A percentile compares a stretch with the other conserved stretches of the same genome.
Conservation (phyloP, 2,329 filamentous ascomycete genomes). For the Pyricularia sp. region DNA sequence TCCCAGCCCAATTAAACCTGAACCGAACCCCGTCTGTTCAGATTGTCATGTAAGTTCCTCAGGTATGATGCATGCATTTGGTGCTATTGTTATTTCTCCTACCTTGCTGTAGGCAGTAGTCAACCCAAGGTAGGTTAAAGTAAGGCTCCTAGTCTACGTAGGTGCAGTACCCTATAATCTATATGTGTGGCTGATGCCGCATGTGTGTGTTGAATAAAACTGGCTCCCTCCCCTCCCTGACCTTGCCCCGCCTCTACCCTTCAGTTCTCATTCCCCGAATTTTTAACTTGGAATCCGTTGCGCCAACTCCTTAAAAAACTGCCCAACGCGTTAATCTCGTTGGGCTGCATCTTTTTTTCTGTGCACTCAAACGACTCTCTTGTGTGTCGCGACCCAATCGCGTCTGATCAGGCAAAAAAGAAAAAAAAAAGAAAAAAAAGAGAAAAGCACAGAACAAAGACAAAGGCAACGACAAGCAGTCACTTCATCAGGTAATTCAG, state of each 20-base stretch:
- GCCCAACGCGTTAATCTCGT: neutral
- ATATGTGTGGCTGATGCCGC: neutral
- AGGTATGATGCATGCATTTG: neutral
- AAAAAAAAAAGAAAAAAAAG: neutral
- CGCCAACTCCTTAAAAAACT: neutral
- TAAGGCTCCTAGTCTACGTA: neutral
- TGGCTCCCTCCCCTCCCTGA: constrained; percentile 3
- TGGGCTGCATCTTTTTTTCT: neutral
- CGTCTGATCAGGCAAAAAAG: neutral
- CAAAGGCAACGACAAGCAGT: neutral
- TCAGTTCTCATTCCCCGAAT: constrained; percentile 1
- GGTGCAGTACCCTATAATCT: neutral
- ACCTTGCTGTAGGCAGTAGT: neutral
- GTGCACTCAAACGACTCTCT: neutral
- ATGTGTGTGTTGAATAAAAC: constrained; percentile 3
- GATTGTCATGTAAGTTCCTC: neutral
- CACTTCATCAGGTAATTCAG: neutral
- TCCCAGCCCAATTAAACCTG: neutral
- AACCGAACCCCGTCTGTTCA: neutral
- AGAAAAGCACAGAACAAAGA: neutral
- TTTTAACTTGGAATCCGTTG: neutral
- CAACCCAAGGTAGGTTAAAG: neutral
- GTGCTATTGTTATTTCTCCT: neutral
- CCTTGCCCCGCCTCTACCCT: constrained; percentile 4
- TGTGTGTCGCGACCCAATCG: neutral